Base-by-base conservation (phyloP, 148 eudicot species). In the Vaccinium vitisidaea region DNA sequence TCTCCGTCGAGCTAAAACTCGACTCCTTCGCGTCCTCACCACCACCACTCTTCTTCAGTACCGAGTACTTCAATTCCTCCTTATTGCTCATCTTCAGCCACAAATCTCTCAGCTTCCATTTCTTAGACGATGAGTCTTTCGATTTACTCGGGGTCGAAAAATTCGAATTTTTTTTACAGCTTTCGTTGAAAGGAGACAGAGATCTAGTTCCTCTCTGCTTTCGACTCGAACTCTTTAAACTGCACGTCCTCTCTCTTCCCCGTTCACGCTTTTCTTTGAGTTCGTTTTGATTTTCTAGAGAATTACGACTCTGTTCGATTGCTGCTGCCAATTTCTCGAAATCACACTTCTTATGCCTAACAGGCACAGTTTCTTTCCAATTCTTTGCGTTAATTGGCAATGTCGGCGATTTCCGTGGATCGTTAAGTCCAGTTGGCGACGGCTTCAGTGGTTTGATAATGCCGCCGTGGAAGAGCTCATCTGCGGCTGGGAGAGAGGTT, bases 101-200 rank as follows among this genome's bases (percentile, higher is more conserved):
- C 77, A 94, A 87, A 80, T 93, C 95, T 79, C 87, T 94, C 52
- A 95, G 75, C 63, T 86, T 88, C 98, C 98, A 94, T 83, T 90
- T 93, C 74, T 80, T 85, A 27, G 86, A 80, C 5, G 82, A 32
- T 0, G 65, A 65, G 8, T 4, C 27, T 27, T 82, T 75, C 6
- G 79, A 23, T 61, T 77, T 54, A 8, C 46, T 52, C 5, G 61
- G 56, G 13, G 82, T 8, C 8, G 82, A 46, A 15, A 74, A 46
- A 61, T 11, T n/a, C 12, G 49, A 49, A 5, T 0, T 3, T 32
- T 86, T 39, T 43, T 84, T 19, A 30, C 84, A 86, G n/a, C 76
- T 81, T 18, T 89, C 91, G 70, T 74, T 73, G 36, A 90, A 78
- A 30, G 92, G 93, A 2, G 93, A 92, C 2, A 88, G 70, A 2